Evolutionary conservation across 2,329 filamentous ascomycete species (phyloP).

Genomic region (Fusarium sp.): DNA sequence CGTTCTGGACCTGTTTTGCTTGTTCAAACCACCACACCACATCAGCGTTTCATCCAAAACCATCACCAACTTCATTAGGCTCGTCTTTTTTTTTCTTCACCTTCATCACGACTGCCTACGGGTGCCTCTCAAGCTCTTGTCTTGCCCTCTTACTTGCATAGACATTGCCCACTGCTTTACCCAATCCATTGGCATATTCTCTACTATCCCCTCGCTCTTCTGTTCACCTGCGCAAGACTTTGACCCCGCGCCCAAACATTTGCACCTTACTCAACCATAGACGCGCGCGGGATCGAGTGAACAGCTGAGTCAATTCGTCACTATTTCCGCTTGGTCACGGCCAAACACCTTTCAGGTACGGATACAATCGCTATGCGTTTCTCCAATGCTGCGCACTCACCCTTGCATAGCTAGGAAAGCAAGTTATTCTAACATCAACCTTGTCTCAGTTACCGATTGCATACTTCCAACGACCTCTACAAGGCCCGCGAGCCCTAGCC

Average conservation of each 20-base stretch:
- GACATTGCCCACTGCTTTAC: constrained; percentile 25
- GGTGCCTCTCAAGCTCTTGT: constrained; percentile 3
- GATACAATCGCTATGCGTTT: constrained; percentile 11
- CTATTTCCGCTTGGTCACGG: constrained; percentile 31
- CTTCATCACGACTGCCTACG: constrained; percentile 14
- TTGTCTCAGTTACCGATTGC: constrained; percentile 19
- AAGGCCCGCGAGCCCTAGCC: neutral
- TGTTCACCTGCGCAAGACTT: constrained; percentile 23
- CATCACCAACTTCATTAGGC: constrained; percentile 36
- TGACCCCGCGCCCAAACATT: constrained; percentile 45
- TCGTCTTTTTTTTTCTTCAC: constrained; percentile 15
- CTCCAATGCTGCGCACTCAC: neutral
- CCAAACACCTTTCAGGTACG: constrained; percentile 31
- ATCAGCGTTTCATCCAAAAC: constrained; percentile 33
- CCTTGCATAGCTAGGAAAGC: neutral
- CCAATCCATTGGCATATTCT: constrained; percentile 40
- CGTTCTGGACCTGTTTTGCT: constrained; percentile 27
- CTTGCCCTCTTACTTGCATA: constrained; percentile 2
- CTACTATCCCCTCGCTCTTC: constrained; percentile 29
- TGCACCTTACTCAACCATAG: constrained; percentile 30
- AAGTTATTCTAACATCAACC: constrained; percentile 20
- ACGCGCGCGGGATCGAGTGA: constrained; percentile 31
- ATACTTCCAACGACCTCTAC: constrained; percentile 3
- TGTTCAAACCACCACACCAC: constrained; percentile 36
- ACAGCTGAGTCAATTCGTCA: constrained; percentile 37